phyloP scores from a whole-genome alignment of 2,329 filamentous ascomycete genomes.

The Pseudogymnoascus sp. region DNA sequence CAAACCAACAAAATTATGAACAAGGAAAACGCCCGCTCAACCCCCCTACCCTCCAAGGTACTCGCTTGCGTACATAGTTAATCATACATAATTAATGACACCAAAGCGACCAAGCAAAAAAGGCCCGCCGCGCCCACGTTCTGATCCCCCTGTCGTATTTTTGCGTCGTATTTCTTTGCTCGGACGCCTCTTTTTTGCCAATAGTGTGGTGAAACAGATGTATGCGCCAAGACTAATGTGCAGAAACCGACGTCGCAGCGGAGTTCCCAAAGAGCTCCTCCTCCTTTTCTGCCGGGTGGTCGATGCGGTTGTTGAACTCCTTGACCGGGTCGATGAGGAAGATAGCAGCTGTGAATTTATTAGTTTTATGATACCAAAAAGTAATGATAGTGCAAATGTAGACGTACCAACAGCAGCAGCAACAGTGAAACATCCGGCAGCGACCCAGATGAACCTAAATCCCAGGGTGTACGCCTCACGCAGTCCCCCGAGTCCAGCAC shows the following conservation, averaged over 20 bases:
- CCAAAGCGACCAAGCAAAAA: not conserved
- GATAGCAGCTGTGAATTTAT: constrained; percentile 14
- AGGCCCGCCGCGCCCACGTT: not conserved
- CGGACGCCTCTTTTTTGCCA: not conserved
- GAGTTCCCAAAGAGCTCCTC: constrained; percentile 19
- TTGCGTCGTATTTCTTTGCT: not conserved
- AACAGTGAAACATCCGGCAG: constrained; percentile 26
- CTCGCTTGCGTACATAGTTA: not conserved
- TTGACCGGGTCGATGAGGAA: constrained; percentile 30
- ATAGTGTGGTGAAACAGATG: not conserved
- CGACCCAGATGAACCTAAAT: constrained; percentile 31
- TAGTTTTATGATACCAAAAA: constrained; percentile 16
- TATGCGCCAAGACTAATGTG: not conserved
- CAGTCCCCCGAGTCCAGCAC: constrained; percentile 22
- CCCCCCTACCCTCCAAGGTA: not conserved
- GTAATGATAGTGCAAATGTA: not conserved
- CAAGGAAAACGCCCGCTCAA: not conserved
- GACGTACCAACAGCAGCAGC: constrained; percentile 11
- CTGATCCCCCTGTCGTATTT: not conserved
- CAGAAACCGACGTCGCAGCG: not conserved
- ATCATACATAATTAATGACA: not conserved
- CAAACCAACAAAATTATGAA: not conserved
- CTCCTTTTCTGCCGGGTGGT: constrained; percentile 32
- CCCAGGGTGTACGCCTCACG: constrained; percentile 25
- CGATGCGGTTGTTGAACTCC: constrained; percentile 34